phyloP scores from a whole-genome alignment of 768 basidiomycete genomes.

The Heimioporus sp. region DNA sequence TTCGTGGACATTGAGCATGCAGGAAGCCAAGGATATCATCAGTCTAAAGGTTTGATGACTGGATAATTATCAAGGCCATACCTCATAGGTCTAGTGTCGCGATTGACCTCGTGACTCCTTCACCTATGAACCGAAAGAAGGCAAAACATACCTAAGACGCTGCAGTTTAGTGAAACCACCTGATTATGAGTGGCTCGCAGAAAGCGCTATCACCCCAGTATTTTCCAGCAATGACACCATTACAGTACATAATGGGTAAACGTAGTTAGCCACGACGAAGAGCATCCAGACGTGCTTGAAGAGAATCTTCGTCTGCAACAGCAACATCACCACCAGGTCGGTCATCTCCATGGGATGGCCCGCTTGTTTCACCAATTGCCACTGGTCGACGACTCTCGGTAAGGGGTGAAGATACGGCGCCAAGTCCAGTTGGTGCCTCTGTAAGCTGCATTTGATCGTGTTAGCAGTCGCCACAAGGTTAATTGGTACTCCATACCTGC shows the following conservation, averaged over 20 bases:
- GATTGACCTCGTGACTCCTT: background rate
- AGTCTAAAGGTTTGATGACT: constrained; percentile 45
- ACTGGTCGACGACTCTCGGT: constrained; percentile 73
- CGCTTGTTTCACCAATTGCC: constrained; percentile 68
- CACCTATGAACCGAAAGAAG: no score
- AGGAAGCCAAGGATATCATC: constrained; percentile 72
- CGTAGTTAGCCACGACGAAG: constrained; percentile 61
- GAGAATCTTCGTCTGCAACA: constrained; percentile 80
- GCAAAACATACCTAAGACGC: no score
- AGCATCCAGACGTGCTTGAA: constrained; percentile 92
- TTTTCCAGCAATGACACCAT: constrained; percentile 1
- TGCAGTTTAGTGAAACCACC: background rate
- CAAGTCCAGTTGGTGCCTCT: constrained; percentile 77
- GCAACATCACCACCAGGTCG: constrained; percentile 39
- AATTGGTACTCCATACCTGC: constrained; percentile 45
- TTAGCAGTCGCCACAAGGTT: constrained; percentile 4
- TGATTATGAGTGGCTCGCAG: no score
- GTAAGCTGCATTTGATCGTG: constrained; percentile 54
- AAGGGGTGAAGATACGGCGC: constrained; percentile 55
- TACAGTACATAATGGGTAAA: constrained; percentile 8
- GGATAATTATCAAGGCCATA: no score
- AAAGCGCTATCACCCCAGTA: background rate
- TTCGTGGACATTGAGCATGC: constrained; percentile 76
- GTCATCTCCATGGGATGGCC: constrained; percentile 35
- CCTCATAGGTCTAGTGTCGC: background rate